Evolutionary conservation across 768 basidiomycete genomes (phyloP), one percentile per base, ranked within the genome.

Genomic region (Tylopilus cervinicoccineus): DNA sequence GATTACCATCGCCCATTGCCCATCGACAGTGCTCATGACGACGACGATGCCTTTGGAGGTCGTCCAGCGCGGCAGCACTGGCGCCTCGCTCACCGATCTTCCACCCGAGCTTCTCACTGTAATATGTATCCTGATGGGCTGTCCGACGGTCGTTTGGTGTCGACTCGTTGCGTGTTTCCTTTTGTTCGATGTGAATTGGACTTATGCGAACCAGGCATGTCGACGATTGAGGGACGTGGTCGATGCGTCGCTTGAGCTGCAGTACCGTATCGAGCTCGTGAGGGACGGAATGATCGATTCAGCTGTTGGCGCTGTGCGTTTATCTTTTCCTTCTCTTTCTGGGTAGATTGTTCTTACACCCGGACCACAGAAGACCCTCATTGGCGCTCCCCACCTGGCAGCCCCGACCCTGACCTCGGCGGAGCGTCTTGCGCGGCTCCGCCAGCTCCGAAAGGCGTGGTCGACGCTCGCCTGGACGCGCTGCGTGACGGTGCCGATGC

Each of bases 191-290:
- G 20, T 9, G 6, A 2, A 16, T 38, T 2, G 24, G 17, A 36
- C 39, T 49, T 17, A 16, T n/a, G 34, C 6, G 11, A 0, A 10
- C 17, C 39, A 66, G 65, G 62, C 64, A 2, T 66, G 66, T 34
- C 54, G 38, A 19, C 39, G 38, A 19, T 33, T 61, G 24, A 46
- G 51, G 1, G 53, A 51, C 11, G 31, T 64, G 16, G 41, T 66
- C 47, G 62, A 68, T 8, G 47, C 16, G 3, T 66, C 61, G 37
- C 43, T 58, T 43, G 61, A 74, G 38, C 54, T 76, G 1, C 66
- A 66, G 19, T 76, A 75, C 48, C 55, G 44, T 2, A 65, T 72
- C 44, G 72, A 74, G 42, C 67, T 76, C n/a, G 60, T 47, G 6
- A 56, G 63, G 5, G 66, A 75, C 43, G 72, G 72, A 0, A 63